Percentiles rank a stretch among this genome's conserved stretches.
Conservation (phyloP, 2,329 filamentous ascomycete species). For the Paraconiothyrium brasiliense region DNA sequence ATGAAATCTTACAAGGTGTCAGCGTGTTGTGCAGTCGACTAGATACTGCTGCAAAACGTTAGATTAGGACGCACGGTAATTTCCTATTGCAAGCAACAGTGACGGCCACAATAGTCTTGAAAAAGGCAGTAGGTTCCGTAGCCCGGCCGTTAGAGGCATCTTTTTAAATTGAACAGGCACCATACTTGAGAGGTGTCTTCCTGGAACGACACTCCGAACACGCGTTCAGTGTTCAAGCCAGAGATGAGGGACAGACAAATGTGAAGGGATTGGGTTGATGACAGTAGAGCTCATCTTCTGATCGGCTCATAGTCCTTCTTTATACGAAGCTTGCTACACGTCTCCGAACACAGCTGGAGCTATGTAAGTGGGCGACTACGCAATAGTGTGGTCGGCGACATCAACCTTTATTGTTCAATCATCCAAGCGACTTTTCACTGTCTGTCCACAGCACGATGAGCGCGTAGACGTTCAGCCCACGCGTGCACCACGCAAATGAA, state of each 20-base stretch:
- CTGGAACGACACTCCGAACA: too few relatives aligned
- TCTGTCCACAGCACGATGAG: background rate
- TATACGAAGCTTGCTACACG: background rate
- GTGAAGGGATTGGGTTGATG: background rate
- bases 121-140: slow-evolving; percentile 28
- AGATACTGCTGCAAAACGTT: background rate
- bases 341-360: background rate
- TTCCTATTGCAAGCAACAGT: slow-evolving; percentile 34
- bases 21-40: background rate
- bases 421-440: background rate
- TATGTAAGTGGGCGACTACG: background rate
- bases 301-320: background rate
- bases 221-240: background rate
- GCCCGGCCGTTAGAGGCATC: slow-evolving; percentile 24
- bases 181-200: too few relatives aligned
- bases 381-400: background rate
- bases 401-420: background rate
- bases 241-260: background rate
- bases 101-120: slow-evolving; percentile 39
- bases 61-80: slow-evolving; percentile 36
- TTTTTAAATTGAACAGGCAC: background rate
- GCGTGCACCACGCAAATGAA: background rate
- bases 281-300: background rate
- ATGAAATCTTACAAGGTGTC: slow-evolving; percentile 39
- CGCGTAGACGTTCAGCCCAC: background rate